A percentile compares a stretch with the other conserved stretches of the same genome.
Evolutionary conservation across 768 basidiomycete species (phyloP).

Genomic region (Suillus discolor): DNA sequence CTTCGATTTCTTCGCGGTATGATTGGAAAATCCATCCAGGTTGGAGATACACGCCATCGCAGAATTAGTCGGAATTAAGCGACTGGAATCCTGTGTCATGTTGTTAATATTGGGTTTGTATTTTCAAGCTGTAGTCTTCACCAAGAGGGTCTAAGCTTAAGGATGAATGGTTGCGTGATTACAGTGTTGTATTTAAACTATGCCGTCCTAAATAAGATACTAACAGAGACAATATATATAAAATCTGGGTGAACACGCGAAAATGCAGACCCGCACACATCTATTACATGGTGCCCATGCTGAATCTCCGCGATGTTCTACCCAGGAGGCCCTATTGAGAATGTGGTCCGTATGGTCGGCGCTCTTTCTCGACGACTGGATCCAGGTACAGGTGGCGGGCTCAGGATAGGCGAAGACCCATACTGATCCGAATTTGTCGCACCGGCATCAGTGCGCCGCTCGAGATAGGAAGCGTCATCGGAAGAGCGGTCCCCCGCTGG

Average conservation of each 20-base stretch:
- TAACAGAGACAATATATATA: neutral
- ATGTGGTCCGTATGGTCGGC: constrained; percentile 4
- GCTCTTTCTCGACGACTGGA: constrained; percentile 1
- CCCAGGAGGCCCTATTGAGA: neutral
- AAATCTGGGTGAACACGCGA: neutral
- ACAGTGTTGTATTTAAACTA: neutral
- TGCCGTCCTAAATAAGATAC: neutral
- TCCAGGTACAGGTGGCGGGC: neutral
- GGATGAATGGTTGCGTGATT: neutral
- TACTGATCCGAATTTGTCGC: neutral
- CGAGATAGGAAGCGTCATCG: constrained; percentile 28
- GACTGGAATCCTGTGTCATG: too few species aligned
- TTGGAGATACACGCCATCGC: too few species aligned
- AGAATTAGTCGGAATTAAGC: too few species aligned
- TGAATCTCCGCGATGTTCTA: neutral
- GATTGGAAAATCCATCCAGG: too few species aligned
- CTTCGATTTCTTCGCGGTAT: too few species aligned
- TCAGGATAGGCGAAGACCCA: neutral
- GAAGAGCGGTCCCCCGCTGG: constrained; percentile 26
- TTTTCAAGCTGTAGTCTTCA: too few species aligned
- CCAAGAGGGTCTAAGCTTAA: neutral
- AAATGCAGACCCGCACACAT: neutral
- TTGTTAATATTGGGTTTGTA: too few species aligned
- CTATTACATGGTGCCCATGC: neutral
- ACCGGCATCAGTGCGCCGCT: constrained; percentile 22